These are phyloP conservation scores for Neopestalotiopsis sp. DNA, from an alignment of 2,329 filamentous ascomycete species.

Conservation along the genomic window DNA sequence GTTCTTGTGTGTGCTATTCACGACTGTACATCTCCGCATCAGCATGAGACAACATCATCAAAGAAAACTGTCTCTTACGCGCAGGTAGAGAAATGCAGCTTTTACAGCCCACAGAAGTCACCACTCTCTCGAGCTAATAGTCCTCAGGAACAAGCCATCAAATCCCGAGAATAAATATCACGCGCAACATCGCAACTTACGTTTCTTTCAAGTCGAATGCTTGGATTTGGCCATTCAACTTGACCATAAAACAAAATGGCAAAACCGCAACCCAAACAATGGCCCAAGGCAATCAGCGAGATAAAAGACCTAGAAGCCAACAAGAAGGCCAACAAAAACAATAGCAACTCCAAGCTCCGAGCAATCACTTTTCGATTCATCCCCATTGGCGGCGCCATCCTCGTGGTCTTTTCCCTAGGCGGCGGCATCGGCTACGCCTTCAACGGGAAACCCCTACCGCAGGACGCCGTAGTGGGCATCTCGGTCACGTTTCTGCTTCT, in stretches of 20 bases:
- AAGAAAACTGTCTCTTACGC: neutral
- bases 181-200: too few species aligned
- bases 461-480: conserved; percentile 25
- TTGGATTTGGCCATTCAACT: too few species aligned
- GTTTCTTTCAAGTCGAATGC: too few species aligned
- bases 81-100: too few species aligned
- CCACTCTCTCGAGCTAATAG: too few species aligned
- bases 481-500: conserved; percentile 25
- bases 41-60: neutral
- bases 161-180: too few species aligned
- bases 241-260: neutral
- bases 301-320: neutral
- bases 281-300: neutral
- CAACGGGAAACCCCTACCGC: conserved; percentile 26
- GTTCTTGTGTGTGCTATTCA: neutral
- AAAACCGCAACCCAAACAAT: neutral
- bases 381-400: conserved; percentile 25
- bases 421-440: conserved; percentile 28
- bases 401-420: conserved; percentile 31
- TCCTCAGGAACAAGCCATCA: too few species aligned
- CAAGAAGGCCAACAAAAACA: neutral
- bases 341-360: conserved; percentile 20
- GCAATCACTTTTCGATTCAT: conserved; percentile 31
- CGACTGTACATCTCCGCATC: neutral
- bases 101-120: too few species aligned